Evolutionary conservation across 768 basidiomycete genomes (phyloP), one percentile per base, ranked within the genome.

Genomic region (Tylopilus sp.): DNA sequence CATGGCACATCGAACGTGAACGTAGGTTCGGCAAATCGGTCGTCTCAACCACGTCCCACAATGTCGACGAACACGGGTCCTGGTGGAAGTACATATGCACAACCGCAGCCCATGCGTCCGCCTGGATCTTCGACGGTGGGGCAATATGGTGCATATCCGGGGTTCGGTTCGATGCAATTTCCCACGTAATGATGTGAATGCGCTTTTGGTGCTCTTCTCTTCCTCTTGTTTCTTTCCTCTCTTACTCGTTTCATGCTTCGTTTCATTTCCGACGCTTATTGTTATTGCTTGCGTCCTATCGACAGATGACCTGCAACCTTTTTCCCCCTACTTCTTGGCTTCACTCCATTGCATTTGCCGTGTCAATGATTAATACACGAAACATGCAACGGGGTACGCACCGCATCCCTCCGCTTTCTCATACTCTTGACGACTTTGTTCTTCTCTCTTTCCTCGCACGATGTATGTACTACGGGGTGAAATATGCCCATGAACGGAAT

Each of bases 101-200:
- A 69, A 20, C 58, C 67, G 1, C 59, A 65, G 40, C 61, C 61
- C 7, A 56, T 54, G 31, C 63, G 63, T 30, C 56, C 63, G 10
- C 22, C 47, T 47, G 51, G 25, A 17, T 44, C 53, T 15, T 22
- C 44, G 39, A 33, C 40, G 18, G n/a, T n/a, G n/a, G 61, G 56
- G 8, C 53, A 59, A 21, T 70, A 65, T 40, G 45, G 56, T 17
- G 30, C 55, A 23, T 63, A 65, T 50, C 21, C 61, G 13, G 51
- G 51, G 23, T 63, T 61, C 21, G 44, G 57, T 13, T 33, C 61
- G 36, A 67, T 65, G 59, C 69, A 57, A 26, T 69, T 61, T 48
- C 53, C 53, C 8, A 47, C 56, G 7, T 51, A 55, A 23, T 58
- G 22, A 55, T 21, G 5, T 15, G 5, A 21, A 21, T 12, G 31